Conservation (phyloP, 2,329 filamentous ascomycete genomes). For the Orbilia javanica region DNA sequence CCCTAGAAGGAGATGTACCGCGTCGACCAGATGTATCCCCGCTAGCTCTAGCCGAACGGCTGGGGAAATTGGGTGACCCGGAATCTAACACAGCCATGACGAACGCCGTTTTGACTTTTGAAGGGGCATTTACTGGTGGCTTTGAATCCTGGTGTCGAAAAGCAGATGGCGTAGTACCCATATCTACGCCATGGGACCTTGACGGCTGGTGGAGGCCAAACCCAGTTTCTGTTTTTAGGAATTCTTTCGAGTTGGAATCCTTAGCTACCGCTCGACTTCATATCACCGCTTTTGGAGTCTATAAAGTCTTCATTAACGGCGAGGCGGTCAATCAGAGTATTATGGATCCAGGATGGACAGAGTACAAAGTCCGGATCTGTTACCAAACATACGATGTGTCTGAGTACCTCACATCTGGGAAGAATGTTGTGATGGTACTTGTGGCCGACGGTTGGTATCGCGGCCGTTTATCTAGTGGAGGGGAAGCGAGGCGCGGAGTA, state of each 20-base stretch:
- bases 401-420: neutral
- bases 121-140: conserved; percentile 13
- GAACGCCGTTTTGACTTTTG: conserved; percentile 4
- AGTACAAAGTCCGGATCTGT: conserved; percentile 30
- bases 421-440: conserved; percentile 19
- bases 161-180: conserved; percentile 25
- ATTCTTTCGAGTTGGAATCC: neutral
- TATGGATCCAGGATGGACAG: conserved; percentile 48
- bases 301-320: conserved; percentile 43
- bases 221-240: conserved; percentile 29
- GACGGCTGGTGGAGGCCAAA: conserved; percentile 32
- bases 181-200: conserved; percentile 32
- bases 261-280: conserved; percentile 5
- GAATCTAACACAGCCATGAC: neutral
- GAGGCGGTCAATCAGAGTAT: conserved; percentile 19
- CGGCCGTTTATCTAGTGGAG: conserved; percentile 36
- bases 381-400: conserved; percentile 46
- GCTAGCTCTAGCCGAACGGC: neutral
- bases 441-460: conserved; percentile 51
- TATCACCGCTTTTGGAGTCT: conserved; percentile 35
- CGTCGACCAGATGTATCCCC: neutral
- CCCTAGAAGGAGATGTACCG: neutral
- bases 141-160: conserved; percentile 10
- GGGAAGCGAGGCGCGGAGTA: conserved; percentile 33
- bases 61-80: neutral